Evolutionary conservation across 2,329 filamentous ascomycete genomes (phyloP), one percentile per base, ranked within the genome.

Genomic region (Teratosphaeria epicoccoides): DNA sequence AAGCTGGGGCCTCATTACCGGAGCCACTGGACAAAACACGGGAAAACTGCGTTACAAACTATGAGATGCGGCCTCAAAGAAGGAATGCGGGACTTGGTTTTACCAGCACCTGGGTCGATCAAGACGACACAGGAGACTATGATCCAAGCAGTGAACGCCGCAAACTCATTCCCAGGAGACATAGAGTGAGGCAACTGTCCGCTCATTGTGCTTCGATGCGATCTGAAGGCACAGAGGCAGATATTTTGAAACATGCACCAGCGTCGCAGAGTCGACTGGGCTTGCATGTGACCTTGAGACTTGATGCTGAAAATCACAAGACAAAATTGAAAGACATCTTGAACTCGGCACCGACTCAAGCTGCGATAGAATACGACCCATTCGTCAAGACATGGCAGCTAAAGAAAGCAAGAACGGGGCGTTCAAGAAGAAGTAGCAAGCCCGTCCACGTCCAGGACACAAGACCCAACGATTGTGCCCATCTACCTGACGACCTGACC

Each of bases 71-170:
- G 6, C 59, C 55, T 14, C 49, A 52, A 12, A 46, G 45, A 2
- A 40, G 55, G 25, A 40, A 45, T n/a, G 17, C 24, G 24, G 51
- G 37, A 10, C 11, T 24, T 5, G 40, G 40, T 7, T 55, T 59
- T 37, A 44, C 28, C 12, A 57, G 49, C 28, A 60, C 61, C 6
- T 70, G 67, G 62, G 55, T 67, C 24, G 70, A 71, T 52, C 52
- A 63, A 1, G 68, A 72, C 24, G 49, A 63, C 1, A 68, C 65
- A 22, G 66, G 65, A 2, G 60, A 68, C 45, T 72, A 69, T 50
- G 56, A 62, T 47, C 68, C 59, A 6, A 33, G 40, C 1, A 52
- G 57, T 44, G 53, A 63, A 45, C 17, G 24, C 17, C 50, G 51
- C 37, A 43, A 49, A 24, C 43, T 49, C 17, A 52, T 24, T 20